Base-by-base conservation (phyloP, 1,284 basidiomycete species). In the Puccinia horiana region DNA sequence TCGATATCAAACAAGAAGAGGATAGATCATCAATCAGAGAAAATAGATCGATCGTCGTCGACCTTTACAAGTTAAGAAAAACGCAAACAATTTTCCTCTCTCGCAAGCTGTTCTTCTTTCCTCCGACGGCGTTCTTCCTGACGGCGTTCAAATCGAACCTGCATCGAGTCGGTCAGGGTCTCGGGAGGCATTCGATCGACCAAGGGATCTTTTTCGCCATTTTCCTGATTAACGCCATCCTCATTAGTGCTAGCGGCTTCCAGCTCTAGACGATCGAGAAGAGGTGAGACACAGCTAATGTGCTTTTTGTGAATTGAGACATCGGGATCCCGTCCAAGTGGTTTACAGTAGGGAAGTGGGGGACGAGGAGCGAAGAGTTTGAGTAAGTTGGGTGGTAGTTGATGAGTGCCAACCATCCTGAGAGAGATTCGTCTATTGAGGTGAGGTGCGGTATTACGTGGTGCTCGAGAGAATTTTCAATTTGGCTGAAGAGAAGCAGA, bases 331-430 rank as follows among this genome's bases (percentile, higher is more conserved):
- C 89, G 91, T 86, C 93, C 94, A 40, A 94, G 89, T 0, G 95
- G 94, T 42, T 94, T 92, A 56, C 92, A 86, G 87, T 94, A 97
- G 0, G 92, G 92, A 0, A 96, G 90, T 2, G 92, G 93, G 0
- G 95, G 93, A 23, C 95, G 91, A 20, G 95, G 95, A 0, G 94
- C 93, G 87, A 98, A 98, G 84, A 98, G 92, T 87, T 95, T 94
- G 87, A 97, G 91, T 75, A 98, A 91, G 87, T 97, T 96, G 12
- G 94, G 94, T 8, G 95, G 95, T 63, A 98, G 90, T 56, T 96
- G 84, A 80, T 86, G 86, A 2, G 86, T 85, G 83, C 80, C 80
- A 42, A 82, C 80, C 80, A 82, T 81, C 16, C 29, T 81, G 44
- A 14, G n/a, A 35, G 29, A 40, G 26, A 42, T 23, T 65, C 8